Conservation (phyloP, 768 basidiomycete genomes). For the Leucosporidium creatinivorum region DNA sequence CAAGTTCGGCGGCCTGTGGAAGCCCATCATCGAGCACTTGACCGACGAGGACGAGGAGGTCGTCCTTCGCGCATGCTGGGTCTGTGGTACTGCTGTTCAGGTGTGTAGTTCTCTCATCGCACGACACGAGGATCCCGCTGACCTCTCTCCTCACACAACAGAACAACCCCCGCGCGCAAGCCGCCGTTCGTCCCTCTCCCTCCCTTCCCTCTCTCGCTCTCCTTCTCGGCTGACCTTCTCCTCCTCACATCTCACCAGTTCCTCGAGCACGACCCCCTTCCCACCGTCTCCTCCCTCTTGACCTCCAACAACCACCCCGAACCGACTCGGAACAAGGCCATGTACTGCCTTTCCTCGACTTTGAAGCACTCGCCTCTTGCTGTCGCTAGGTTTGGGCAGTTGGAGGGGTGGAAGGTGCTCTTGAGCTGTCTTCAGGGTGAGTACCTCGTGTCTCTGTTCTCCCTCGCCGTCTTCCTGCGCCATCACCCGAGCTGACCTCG, state of each 20-base stretch:
- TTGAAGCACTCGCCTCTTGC: conserved; percentile 70
- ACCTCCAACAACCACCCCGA: conserved; percentile 42
- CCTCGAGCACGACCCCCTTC: conserved; percentile 55
- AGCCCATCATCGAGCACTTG: conserved; percentile 61
- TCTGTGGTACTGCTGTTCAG: conserved; percentile 70
- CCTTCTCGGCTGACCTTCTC: neutral
- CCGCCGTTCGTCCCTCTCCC: conserved; percentile 51
- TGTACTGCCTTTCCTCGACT: conserved; percentile 70
- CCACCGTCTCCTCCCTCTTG: conserved; percentile 57
- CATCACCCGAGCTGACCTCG: neutral
- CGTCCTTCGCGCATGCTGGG: conserved; percentile 67
- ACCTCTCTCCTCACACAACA: conserved; percentile 43
- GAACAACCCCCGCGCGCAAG: conserved; percentile 79
- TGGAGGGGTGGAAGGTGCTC: conserved; percentile 33
- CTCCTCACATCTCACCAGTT: conserved; percentile 25
- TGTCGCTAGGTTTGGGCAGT: conserved; percentile 50
- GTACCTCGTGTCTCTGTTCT: neutral
- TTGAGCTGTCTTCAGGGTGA: conserved; percentile 20
- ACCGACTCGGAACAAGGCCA: conserved; percentile 48
- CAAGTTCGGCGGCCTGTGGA: conserved; percentile 68
- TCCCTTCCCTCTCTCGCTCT: neutral
- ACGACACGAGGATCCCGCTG: neutral
- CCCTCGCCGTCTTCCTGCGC: neutral
- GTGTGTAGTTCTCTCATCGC: neutral
- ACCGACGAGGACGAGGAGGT: conserved; percentile 55